Evolutionary conservation across 2,329 filamentous ascomycete genomes (phyloP).

Genomic region (Colletotrichum viniferum): DNA sequence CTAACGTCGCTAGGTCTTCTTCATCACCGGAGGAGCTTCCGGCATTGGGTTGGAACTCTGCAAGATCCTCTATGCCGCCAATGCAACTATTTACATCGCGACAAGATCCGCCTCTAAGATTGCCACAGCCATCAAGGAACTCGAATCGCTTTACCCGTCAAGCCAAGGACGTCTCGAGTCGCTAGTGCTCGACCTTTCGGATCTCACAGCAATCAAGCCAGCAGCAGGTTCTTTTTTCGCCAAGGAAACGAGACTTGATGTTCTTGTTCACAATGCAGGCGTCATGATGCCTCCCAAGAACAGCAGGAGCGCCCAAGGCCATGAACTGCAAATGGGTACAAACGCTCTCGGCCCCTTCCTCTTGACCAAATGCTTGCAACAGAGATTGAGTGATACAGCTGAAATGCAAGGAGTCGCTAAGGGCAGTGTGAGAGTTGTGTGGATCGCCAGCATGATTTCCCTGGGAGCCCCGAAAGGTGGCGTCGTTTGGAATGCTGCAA

Average conservation of each 20-base stretch:
- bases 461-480: background rate
- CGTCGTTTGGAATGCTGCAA: conserved; percentile 28
- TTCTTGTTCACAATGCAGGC: conserved; percentile 50
- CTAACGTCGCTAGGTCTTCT: conserved; percentile 40
- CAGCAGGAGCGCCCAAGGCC: conserved; percentile 41
- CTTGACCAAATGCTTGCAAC: conserved; percentile 28
- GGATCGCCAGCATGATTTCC: conserved; percentile 30
- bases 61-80: conserved; percentile 56
- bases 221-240: conserved; percentile 34
- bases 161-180: conserved; percentile 46
- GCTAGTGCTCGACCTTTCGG: conserved; percentile 47
- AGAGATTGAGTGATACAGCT: conserved; percentile 36
- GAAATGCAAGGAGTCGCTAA: conserved; percentile 28
- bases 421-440: conserved; percentile 34
- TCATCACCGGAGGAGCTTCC: conserved; percentile 50
- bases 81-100: conserved; percentile 59
- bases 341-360: conserved; percentile 43
- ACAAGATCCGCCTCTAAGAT: conserved; percentile 50
- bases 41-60: conserved; percentile 56
- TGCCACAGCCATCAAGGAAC: conserved; percentile 41
- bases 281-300: conserved; percentile 44
- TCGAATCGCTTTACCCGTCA: conserved; percentile 11
- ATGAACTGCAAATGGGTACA: conserved; percentile 45
- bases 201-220: conserved; percentile 36
- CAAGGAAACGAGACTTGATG: conserved; percentile 36